These are phyloP conservation scores for Tolypocladium cylindrosporum DNA, from an alignment of 2,329 filamentous ascomycete species.

Conservation along the genomic window DNA sequence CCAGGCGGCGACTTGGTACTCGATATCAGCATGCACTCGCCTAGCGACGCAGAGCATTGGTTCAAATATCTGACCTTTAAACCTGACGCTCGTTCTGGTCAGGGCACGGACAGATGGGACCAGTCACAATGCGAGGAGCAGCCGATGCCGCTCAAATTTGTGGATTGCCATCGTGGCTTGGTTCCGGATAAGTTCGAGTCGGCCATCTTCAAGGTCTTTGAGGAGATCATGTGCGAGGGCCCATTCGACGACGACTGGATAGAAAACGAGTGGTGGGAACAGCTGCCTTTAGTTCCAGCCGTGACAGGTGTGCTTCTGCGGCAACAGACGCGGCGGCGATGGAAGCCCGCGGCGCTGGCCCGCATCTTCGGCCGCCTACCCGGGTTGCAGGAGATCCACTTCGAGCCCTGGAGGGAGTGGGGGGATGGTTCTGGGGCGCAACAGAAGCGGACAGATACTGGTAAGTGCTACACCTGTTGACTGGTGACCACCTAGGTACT, in stretches of 20 bases:
- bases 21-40: background rate
- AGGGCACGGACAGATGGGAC: background rate
- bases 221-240: background rate
- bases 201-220: background rate
- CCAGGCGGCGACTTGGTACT: background rate
- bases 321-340: background rate
- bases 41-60: background rate
- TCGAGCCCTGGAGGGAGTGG: background rate
- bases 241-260: background rate
- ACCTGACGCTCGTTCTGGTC: background rate
- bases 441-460: background rate
- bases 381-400: background rate
- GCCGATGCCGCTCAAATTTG: background rate
- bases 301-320: background rate
- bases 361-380: background rate
- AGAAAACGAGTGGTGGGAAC: background rate
- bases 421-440: background rate
- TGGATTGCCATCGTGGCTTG: too few species aligned
- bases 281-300: background rate
- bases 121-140: background rate
- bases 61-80: background rate
- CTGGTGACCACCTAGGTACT: background rate
- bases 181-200: too few species aligned
- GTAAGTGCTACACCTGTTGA: background rate
- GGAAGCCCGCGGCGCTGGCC: background rate